Conservation (phyloP, 2,329 filamentous ascomycete species). For the Sporothrix pseudoabietina region DNA sequence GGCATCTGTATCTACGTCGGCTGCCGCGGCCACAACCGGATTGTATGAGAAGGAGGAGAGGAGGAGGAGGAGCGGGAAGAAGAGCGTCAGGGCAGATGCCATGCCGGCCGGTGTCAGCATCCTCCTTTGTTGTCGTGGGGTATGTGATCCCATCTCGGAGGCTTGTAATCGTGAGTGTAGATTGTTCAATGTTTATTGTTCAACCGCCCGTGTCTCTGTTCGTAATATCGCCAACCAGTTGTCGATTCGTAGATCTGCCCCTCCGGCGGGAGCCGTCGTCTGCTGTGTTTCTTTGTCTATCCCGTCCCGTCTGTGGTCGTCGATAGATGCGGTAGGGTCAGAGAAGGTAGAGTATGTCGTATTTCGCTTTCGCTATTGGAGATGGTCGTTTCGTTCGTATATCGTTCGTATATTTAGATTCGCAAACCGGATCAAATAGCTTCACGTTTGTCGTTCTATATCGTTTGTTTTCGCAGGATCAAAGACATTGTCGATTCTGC, state of each 20-base stretch:
- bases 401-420: not conserved
- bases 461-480: not conserved
- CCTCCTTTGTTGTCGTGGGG: conserved; percentile 14
- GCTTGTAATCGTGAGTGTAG: not conserved
- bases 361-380: not conserved
- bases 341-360: not conserved
- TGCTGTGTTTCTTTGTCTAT: not conserved
- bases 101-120: conserved; percentile 40
- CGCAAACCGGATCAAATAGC: not conserved
- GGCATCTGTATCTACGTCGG: conserved; percentile 1
- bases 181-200: too few relatives aligned
- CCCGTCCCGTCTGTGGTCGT: not conserved
- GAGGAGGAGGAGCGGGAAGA: conserved; percentile 62
- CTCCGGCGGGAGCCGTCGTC: not conserved
- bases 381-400: not conserved
- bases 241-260: not conserved
- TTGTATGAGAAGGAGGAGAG: conserved; percentile 62
- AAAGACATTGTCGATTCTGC: not conserved
- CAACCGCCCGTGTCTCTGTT: not conserved
- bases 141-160: not conserved
- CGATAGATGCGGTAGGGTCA: too few relatives aligned
- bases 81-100: conserved; percentile 63
- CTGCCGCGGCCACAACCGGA: conserved; percentile 34
- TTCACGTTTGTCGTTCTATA: not conserved
- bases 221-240: not conserved